These are phyloP conservation scores for Nymphaea colorata DNA, from an alignment of 164 flowering plant genomes.

Conservation along the genomic window DNA sequence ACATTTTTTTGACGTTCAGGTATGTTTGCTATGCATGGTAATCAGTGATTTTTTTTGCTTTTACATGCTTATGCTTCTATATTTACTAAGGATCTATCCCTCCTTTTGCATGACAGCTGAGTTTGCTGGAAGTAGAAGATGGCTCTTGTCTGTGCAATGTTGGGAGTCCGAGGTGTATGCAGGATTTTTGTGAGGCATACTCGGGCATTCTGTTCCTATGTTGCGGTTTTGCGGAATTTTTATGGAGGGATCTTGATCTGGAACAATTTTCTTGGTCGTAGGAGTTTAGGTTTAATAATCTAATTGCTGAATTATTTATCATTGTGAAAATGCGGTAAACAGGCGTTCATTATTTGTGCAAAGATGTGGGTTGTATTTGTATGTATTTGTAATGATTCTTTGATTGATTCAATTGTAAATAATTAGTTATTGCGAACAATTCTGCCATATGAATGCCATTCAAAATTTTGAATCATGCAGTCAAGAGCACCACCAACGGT, in stretches of 20 bases:
- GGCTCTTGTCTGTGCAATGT: not conserved
- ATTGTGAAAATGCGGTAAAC: not conserved
- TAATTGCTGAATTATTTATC: not conserved
- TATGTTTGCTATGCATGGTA: not conserved
- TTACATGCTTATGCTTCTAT: not conserved
- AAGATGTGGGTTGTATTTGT: not conserved
- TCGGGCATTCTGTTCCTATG: slow-evolving; percentile 6
- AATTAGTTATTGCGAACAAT: not conserved
- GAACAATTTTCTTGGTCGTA: not conserved
- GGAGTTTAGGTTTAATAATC: not conserved
- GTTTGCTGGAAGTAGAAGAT: not conserved
- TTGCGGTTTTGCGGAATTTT: not conserved
- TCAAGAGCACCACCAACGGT: no score
- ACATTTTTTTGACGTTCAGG: not conserved
- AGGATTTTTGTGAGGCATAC: slow-evolving; percentile 20
- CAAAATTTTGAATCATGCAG: not conserved
- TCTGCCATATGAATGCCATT: not conserved
- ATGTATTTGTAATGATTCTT: not conserved
- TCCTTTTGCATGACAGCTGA: not conserved
- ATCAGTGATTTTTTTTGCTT: not conserved
- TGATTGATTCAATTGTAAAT: not conserved
- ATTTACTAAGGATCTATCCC: not conserved
- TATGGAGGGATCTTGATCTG: not conserved
- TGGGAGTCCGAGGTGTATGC: slow-evolving; percentile 14
- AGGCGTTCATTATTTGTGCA: not conserved